Conservation (phyloP, 1,139 yeast genomes). For the Yamadazyma pseudoaaseri region DNA sequence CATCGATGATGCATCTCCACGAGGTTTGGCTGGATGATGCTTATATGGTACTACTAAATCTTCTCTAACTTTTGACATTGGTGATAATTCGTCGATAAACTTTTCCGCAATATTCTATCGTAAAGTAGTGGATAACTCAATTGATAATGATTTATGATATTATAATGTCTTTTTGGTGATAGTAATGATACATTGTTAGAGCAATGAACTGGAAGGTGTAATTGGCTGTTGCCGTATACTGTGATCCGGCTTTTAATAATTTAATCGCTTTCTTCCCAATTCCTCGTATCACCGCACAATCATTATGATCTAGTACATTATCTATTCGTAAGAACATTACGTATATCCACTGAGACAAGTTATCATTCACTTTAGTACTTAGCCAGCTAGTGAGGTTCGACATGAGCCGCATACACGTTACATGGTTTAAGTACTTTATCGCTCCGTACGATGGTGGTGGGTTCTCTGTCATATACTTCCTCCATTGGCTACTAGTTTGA, state of each 20-base stretch:
- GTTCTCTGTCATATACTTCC: constrained; percentile 25
- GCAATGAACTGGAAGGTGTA: constrained; percentile 35
- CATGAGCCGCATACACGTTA: constrained; percentile 33
- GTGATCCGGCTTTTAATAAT: constrained; percentile 14
- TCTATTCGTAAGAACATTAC: constrained; percentile 34
- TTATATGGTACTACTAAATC: constrained; percentile 45
- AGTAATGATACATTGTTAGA: constrained; percentile 32
- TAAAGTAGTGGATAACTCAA: constrained; percentile 1
- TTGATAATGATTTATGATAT: too few relatives aligned
- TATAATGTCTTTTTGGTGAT: constrained; percentile 26
- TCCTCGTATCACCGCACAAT: constrained; percentile 35
- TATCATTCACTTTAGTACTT: constrained; percentile 26
- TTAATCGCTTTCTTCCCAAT: constrained; percentile 41
- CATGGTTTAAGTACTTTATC: constrained; percentile 25
- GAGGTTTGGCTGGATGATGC: constrained; percentile 51
- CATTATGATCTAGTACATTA: constrained; percentile 31
- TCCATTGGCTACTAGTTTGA: constrained; percentile 31
- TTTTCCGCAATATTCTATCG: constrained; percentile 4
- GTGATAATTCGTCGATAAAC: constrained; percentile 7
- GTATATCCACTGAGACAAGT: constrained; percentile 41
- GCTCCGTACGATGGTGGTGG: constrained; percentile 29
- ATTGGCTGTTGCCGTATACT: constrained; percentile 7
- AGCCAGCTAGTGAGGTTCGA: constrained; percentile 41
- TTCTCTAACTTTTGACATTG: constrained; percentile 29
- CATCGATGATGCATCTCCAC: constrained; percentile 43